Conservation (phyloP, 2,329 filamentous ascomycete genomes). For the Aspergillus sp. region DNA sequence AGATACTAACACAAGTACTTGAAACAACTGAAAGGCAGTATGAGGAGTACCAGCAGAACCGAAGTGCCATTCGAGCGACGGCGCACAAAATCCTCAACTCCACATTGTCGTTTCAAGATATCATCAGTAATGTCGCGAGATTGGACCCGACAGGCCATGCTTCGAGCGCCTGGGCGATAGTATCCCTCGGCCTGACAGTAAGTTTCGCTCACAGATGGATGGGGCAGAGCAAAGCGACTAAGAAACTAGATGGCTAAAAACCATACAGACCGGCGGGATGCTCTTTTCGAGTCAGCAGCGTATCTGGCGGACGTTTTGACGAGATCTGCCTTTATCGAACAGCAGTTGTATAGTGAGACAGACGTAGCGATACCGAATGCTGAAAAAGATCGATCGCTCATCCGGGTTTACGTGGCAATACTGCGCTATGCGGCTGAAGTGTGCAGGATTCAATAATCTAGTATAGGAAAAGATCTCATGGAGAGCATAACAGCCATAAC, state of each 20-base stretch:
- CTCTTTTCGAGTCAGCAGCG: background rate
- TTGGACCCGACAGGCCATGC: slow-evolving; percentile 10
- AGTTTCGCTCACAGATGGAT: background rate
- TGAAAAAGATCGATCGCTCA: slow-evolving; percentile 8
- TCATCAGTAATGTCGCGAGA: slow-evolving; percentile 6
- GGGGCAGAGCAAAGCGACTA: no score
- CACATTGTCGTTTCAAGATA: slow-evolving; percentile 11
- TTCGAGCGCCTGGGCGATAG: slow-evolving; percentile 15
- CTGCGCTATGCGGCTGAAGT: slow-evolving; percentile 19
- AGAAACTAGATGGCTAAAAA: slow-evolving; percentile 14
- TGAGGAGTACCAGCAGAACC: background rate
- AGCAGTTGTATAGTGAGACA: background rate
- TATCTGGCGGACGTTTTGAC: slow-evolving; percentile 11
- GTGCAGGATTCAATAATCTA: background rate
- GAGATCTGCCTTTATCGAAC: slow-evolving; percentile 12
- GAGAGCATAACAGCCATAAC: slow-evolving; percentile 20
- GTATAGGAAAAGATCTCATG: slow-evolving; percentile 10
- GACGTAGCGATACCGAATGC: background rate
- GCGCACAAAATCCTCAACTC: slow-evolving; percentile 13
- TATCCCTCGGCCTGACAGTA: slow-evolving; percentile 13
- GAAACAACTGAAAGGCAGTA: slow-evolving; percentile 3
- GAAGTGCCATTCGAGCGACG: background rate
- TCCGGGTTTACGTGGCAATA: slow-evolving; percentile 20
- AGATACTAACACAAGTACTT: background rate
- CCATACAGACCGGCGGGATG: background rate